Percentiles rank a stretch among this genome's conserved stretches.
These are phyloP conservation scores for Capsicum rhomboideum DNA, from an alignment of 257 asterid species.

Conservation along the genomic window DNA sequence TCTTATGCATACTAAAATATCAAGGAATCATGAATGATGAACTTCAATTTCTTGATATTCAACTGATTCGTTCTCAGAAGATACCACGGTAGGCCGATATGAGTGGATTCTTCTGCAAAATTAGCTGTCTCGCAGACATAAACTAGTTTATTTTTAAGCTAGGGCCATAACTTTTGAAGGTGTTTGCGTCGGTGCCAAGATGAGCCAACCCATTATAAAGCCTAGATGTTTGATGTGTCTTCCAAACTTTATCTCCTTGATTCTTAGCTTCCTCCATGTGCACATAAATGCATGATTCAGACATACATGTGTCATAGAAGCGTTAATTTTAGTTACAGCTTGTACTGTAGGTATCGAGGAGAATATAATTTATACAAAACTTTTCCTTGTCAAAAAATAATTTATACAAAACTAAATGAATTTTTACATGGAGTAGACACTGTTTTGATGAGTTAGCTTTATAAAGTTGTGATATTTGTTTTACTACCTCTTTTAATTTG, in stretches of 20 bases:
- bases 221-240: not conserved
- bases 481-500: not conserved
- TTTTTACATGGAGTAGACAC: not conserved
- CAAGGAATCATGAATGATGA: not conserved
- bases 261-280: not conserved
- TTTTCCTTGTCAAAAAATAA: too few species aligned
- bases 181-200: not conserved
- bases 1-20: not conserved
- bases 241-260: not conserved
- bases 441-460: not conserved
- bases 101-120: not conserved
- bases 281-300: not conserved
- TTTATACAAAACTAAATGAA: not conserved
- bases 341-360: not conserved
- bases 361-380: not conserved
- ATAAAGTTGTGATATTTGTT: not conserved
- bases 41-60: conserved; percentile 1
- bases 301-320: not conserved
- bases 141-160: not conserved
- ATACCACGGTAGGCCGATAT: not conserved
- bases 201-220: not conserved
- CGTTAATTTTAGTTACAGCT: not conserved
- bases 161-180: not conserved
- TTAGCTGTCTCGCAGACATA: not conserved
- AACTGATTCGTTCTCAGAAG: not conserved